Conservation (phyloP, 805 yeast genomes). For the Starmera pachycereana region DNA sequence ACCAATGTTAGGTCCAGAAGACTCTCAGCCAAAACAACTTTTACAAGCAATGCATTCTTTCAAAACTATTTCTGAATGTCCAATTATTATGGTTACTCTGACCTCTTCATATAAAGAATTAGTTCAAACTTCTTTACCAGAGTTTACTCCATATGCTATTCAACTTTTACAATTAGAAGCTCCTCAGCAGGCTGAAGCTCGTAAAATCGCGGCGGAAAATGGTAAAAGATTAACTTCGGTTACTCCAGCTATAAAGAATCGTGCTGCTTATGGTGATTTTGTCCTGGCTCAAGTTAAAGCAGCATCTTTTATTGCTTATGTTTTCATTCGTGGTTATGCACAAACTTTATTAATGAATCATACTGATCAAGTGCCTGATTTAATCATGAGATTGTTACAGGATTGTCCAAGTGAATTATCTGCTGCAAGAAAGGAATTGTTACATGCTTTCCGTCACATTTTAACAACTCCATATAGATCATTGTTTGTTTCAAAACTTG, state of each 20-base stretch:
- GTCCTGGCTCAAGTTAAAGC: conserved; percentile 92
- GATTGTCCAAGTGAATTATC: conserved; percentile 94
- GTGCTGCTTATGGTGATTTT: conserved; percentile 79
- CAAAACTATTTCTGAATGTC: conserved; percentile 91
- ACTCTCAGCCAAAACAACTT: conserved; percentile 37
- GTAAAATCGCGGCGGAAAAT: conserved; percentile 41
- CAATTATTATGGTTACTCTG: conserved; percentile 89
- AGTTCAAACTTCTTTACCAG: conserved; percentile 60
- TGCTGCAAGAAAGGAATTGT: conserved; percentile 81
- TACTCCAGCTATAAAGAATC: conserved; percentile 63
- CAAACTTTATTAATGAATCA: conserved; percentile 47
- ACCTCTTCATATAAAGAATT: conserved; percentile 79
- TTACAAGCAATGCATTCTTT: conserved; percentile 70
- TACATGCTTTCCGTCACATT: conserved; percentile 94
- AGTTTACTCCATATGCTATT: conserved; percentile 74
- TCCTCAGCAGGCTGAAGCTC: conserved; percentile 64
- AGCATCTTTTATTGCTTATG: conserved; percentile 88
- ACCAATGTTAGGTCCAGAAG: conserved; percentile 30
- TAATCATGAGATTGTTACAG: conserved; percentile 74
- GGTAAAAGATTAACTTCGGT: conserved; percentile 60
- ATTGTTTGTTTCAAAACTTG: conserved; percentile 77
- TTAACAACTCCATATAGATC: conserved; percentile 79
- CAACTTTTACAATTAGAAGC: conserved; percentile 69
- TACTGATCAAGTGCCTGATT: conserved; percentile 67
- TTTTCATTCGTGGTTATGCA: conserved; percentile 76